Base-by-base conservation (phyloP, 495 filamentous ascomycete genomes). In the Endocarpon pusillum region DNA sequence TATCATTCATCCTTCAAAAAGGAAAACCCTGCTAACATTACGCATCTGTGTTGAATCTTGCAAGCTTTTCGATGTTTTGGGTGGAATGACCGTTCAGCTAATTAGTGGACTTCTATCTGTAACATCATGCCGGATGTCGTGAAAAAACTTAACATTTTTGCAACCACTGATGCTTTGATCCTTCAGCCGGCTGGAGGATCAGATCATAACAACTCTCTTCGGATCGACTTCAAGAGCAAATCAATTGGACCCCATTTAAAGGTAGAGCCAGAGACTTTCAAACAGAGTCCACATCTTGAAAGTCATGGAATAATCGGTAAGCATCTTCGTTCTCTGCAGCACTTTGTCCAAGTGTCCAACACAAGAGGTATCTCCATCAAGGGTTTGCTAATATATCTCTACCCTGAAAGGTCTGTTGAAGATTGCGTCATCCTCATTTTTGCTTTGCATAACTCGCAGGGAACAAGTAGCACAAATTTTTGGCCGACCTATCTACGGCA, bases 401-500 rank as follows among this genome's bases (percentile, higher is more conserved):
- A 32, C 19, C 23, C 17, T 15, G 18, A 29, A 45, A 89, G 82
- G 82, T 11, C 59, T 84, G 3, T 54, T 81, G 22, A 77, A 75
- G 33, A 75, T 81, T 43, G 84, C 72, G 32, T 76, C 60, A 29
- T 71, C 64, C 33, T 78, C 74, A 37, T 94, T 82, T 57, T 70
- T 97, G 10, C 69, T 97, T 33, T 71, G 78, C 16, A 83, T 94
- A 40, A 82, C 76, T 5, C 61, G 74, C 35, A 77, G 86, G 23
- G 64, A 87, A 42, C 81, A 94, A 51, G 86, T 96, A 32, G 89
- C 89, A 1, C 72, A 81, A 38, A 73, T 94, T 32, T 71, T 72
- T 34, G 81, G 81, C 11, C 72, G 71, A 30, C 78, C 86, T 3
- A 61, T 94, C 34, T 94, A 92, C 49, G 72, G 80, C 26, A 66